Conservation (phyloP, 441 rosid species). For the Codiaeum variegatum region DNA sequence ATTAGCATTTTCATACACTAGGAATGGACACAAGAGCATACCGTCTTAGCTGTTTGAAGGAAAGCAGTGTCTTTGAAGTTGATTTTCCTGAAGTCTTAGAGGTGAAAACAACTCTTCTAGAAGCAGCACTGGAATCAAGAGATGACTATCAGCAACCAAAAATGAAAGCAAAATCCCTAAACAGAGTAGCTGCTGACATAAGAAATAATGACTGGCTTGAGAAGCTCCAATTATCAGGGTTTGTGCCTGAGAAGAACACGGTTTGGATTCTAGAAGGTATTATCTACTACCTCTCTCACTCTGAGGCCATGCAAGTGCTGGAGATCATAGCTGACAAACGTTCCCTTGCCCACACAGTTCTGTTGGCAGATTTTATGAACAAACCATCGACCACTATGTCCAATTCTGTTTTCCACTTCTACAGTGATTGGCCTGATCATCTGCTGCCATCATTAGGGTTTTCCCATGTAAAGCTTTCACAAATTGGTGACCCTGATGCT, state of each 20-base stretch:
- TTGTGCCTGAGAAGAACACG: constrained; percentile 53
- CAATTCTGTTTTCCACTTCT: constrained; percentile 66
- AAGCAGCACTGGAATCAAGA: constrained; percentile 53
- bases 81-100: constrained; percentile 77
- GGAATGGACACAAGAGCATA: constrained; percentile 95
- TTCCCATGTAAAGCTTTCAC: constrained; percentile 74
- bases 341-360: constrained; percentile 53
- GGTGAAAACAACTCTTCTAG: constrained; percentile 51
- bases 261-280: constrained; percentile 91
- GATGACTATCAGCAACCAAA: constrained; percentile 36
- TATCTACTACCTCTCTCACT: constrained; percentile 73
- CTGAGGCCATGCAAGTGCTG: constrained; percentile 83
- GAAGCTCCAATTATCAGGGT: constrained; percentile 70
- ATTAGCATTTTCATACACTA: constrained; percentile 21
- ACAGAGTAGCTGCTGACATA: constrained; percentile 71
- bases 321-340: constrained; percentile 71
- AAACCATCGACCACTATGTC: constrained; percentile 70
- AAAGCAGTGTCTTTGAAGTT: constrained; percentile 69
- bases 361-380: constrained; percentile 92
- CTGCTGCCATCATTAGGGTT: constrained; percentile 81
- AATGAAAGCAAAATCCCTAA: constrained; percentile 64
- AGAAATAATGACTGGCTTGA: constrained; percentile 60
- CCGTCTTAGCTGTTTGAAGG: constrained; percentile 64
- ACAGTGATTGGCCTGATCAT: constrained; percentile 94
- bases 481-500: constrained; percentile 89